Percentiles rank a stretch among this genome's conserved stretches.
phyloP scores from a whole-genome alignment of 164 flowering plant genomes.

The Malania oleifera region DNA sequence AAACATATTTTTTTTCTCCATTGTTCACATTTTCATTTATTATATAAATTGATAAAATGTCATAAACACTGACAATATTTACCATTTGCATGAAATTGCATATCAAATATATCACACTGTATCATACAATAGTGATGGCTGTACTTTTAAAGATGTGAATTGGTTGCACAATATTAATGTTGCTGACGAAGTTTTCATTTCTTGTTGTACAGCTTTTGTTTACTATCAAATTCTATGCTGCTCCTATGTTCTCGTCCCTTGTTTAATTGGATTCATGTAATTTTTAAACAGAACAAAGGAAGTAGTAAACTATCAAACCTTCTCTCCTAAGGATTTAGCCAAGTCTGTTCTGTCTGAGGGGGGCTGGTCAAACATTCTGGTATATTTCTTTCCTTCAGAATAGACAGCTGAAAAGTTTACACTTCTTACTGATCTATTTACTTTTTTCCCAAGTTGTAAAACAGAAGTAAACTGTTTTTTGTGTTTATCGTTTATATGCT shows the following conservation, averaged over 20 bases:
- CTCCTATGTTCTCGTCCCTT: neutral
- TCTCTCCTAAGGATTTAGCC: conserved; percentile 63
- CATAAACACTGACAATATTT: too few relatives aligned
- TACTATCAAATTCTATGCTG: neutral
- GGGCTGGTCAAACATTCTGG: conserved; percentile 82
- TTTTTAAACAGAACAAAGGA: conserved; percentile 28
- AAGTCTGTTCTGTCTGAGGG: conserved; percentile 56
- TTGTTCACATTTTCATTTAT: too few relatives aligned
- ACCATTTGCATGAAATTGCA: too few relatives aligned
- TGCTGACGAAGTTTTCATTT: too few relatives aligned
- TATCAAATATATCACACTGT: too few relatives aligned
- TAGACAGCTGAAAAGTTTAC: neutral
- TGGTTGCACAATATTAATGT: too few relatives aligned
- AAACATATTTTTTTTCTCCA: too few relatives aligned
- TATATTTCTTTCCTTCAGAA: conserved; percentile 19
- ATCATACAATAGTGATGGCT: too few relatives aligned
- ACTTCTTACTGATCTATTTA: neutral
- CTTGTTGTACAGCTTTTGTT: too few relatives aligned
- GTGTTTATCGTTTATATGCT: neutral
- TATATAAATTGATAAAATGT: too few relatives aligned
- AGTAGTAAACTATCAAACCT: conserved; percentile 56
- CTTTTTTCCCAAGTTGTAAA: neutral
- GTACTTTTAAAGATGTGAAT: too few relatives aligned
- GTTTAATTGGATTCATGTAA: conserved; percentile 1
- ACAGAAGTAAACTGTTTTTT: neutral